These are phyloP conservation scores for Gynostemma pentaphyllum DNA, from an alignment of 306 rosid genomes.

Conservation along the genomic window DNA sequence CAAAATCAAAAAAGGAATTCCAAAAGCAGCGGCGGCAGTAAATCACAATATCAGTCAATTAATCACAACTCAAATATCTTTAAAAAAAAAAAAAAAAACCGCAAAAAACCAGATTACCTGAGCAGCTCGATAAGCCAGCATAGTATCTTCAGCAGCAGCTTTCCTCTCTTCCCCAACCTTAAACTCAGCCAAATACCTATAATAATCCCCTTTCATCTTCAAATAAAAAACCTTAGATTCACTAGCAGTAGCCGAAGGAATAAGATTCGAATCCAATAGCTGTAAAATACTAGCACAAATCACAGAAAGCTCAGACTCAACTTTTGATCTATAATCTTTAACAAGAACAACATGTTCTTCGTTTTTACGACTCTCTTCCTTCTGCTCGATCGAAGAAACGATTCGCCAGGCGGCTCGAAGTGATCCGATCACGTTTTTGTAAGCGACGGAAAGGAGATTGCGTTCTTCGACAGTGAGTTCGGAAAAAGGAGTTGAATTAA, in stretches of 20 bases:
- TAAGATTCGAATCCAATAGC: constrained; percentile 17
- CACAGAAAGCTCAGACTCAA: constrained; percentile 23
- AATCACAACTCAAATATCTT: neutral
- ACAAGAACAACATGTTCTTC: constrained; percentile 19
- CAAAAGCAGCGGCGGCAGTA: neutral
- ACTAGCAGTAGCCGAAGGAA: constrained; percentile 21
- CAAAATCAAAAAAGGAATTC: too few species aligned
- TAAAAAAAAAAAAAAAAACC: neutral
- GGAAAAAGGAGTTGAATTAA: neutral
- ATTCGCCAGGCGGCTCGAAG: constrained; percentile 34
- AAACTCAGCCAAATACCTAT: constrained; percentile 29
- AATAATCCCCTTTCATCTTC: constrained; percentile 33
- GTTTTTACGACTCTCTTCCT: constrained; percentile 30
- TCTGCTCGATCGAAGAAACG: constrained; percentile 34
- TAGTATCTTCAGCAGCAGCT: constrained; percentile 30
- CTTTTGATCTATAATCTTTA: constrained; percentile 19
- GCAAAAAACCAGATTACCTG: constrained; percentile 24
- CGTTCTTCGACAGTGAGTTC: constrained; percentile 32
- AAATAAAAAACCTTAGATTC: constrained; percentile 32
- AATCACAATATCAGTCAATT: constrained; percentile 6
- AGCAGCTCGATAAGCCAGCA: constrained; percentile 23
- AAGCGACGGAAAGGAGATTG: constrained; percentile 29
- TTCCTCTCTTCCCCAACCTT: constrained; percentile 20
- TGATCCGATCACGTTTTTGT: constrained; percentile 28
- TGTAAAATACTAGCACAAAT: constrained; percentile 25